Evolutionary conservation across 1,284 basidiomycete genomes (phyloP).

Genomic region (Lignosus rhinocerotis): DNA sequence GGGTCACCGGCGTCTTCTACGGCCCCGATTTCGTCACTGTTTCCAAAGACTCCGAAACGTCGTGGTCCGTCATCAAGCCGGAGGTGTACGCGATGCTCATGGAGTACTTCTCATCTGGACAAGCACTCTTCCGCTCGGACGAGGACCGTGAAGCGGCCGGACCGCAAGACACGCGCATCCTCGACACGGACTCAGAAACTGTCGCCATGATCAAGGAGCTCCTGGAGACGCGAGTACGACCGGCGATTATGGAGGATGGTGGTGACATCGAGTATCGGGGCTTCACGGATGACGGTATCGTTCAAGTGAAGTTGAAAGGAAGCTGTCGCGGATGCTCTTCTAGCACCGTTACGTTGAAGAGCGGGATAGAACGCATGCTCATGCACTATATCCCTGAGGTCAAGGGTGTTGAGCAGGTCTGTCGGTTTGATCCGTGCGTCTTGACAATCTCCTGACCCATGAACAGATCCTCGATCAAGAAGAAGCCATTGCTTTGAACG

Average conservation of each 20-base stretch:
- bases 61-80: constrained; percentile 94
- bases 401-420: constrained; percentile 92
- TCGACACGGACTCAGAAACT: constrained; percentile 96
- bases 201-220: constrained; percentile 99
- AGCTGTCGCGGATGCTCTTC: constrained; percentile 95
- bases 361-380: constrained; percentile 96
- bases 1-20: constrained; percentile 88
- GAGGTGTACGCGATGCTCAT: constrained; percentile 97
- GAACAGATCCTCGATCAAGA: constrained; percentile 85
- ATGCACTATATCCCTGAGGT: constrained; percentile 99
- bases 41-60: constrained; percentile 84
- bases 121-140: constrained; percentile 80
- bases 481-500: constrained; percentile 84
- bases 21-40: constrained; percentile 99
- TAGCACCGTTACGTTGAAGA: constrained; percentile 93
- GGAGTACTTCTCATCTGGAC: constrained; percentile 94
- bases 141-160: constrained; percentile 79
- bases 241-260: constrained; percentile 96
- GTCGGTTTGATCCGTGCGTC: constrained; percentile 24
- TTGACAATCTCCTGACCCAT: background rate
- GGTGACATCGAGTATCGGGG: constrained; percentile 87
- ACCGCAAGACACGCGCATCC: constrained; percentile 92
- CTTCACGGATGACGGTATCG: constrained; percentile 64
- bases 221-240: constrained; percentile 91
- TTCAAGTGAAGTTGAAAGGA: constrained; percentile 88